A percentile compares a stretch with the other conserved stretches of the same genome.
phyloP scores from a whole-genome alignment of 2,329 filamentous ascomycete genomes.

The Diaporthe destruens region DNA sequence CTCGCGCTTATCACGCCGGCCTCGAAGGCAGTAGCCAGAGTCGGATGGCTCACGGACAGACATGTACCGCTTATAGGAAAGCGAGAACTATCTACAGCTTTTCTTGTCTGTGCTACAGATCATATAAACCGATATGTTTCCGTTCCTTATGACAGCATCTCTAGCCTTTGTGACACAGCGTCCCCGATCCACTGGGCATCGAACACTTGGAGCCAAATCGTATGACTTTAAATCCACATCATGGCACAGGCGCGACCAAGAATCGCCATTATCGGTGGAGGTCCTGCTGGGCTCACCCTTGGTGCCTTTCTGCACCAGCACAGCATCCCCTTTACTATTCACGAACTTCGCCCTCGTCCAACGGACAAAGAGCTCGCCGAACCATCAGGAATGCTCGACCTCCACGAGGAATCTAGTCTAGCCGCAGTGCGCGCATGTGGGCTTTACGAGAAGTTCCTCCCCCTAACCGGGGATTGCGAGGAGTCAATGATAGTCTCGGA shows the following conservation, averaged over 20 bases:
- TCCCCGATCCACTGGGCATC: background rate
- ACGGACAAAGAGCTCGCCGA: slow-evolving; percentile 45
- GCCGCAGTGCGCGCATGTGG: slow-evolving; percentile 58
- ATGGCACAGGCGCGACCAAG: slow-evolving; percentile 34
- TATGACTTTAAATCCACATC: background rate
- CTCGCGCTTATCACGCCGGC: background rate
- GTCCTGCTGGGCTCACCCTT: slow-evolving; percentile 62
- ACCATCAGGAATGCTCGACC: slow-evolving; percentile 60
- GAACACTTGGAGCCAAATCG: background rate
- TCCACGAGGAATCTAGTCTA: slow-evolving; percentile 61
- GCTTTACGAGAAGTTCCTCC: slow-evolving; percentile 57
- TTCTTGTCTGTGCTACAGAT: background rate
- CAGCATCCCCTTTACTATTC: slow-evolving; percentile 52
- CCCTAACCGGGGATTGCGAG: slow-evolving; percentile 57
- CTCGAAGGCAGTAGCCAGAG: background rate
- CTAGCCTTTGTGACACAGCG: too few relatives aligned
- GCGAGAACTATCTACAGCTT: background rate
- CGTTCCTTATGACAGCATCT: background rate
- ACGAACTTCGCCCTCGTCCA: slow-evolving; percentile 51
- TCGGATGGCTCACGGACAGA: slow-evolving; percentile 21
- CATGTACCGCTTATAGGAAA: background rate
- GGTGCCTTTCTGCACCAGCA: slow-evolving; percentile 59
- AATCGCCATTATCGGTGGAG: slow-evolving; percentile 61
- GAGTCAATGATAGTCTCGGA: slow-evolving; percentile 55
- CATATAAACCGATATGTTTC: slow-evolving; percentile 15